Evolutionary conservation across 805 yeast species (phyloP).

Genomic region (Sugiyamaella smithiae): DNA sequence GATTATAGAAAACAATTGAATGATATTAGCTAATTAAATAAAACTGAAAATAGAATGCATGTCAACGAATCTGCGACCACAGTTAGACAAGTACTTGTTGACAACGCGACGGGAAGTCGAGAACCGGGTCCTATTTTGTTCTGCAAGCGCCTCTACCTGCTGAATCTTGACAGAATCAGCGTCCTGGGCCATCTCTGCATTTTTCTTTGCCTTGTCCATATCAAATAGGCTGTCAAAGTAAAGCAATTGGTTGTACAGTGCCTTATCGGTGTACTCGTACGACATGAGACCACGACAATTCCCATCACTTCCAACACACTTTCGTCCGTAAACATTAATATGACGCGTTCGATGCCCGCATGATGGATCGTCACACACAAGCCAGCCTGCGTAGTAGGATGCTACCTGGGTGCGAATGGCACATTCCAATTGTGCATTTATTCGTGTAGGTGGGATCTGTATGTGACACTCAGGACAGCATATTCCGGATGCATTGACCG

Average conservation of each 20-base stretch:
- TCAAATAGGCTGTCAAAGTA: conserved; percentile 80
- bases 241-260: conserved; percentile 79
- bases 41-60: conserved; percentile 67
- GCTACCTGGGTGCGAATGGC: conserved; percentile 67
- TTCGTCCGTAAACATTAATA: conserved; percentile 81
- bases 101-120: conserved; percentile 55
- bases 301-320: conserved; percentile 70
- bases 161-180: conserved; percentile 37
- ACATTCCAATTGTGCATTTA: conserved; percentile 74
- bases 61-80: conserved; percentile 88
- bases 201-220: conserved; percentile 66
- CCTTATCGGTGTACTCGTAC: conserved; percentile 72
- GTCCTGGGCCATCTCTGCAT: conserved; percentile 31
- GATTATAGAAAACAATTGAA: too few species aligned
- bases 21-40: conserved; percentile 10
- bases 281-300: conserved; percentile 74
- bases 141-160: conserved; percentile 69
- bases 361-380: conserved; percentile 77
- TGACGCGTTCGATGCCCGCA: conserved; percentile 82
- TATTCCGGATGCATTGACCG: conserved; percentile 68
- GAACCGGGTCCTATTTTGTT: conserved; percentile 69
- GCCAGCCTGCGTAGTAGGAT: conserved; percentile 81
- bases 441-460: conserved; percentile 48
- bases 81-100: conserved; percentile 67
- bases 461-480: conserved; percentile 61